Evolutionary conservation across 352 stramenopile species (phyloP).

Genomic region (Pythium apleroticum): DNA sequence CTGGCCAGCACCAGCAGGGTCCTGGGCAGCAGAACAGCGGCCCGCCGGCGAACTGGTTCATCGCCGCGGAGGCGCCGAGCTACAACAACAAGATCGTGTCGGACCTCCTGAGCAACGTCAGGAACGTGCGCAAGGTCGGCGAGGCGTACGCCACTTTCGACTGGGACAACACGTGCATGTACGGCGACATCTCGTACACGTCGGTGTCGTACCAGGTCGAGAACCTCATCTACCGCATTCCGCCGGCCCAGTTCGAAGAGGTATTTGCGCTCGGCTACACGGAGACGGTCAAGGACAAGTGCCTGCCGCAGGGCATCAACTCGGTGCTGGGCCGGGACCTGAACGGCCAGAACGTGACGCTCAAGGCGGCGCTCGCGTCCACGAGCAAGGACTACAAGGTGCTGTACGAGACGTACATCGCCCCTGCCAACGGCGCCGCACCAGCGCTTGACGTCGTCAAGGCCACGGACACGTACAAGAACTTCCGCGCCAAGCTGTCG

Average conservation of each 20-base stretch:
- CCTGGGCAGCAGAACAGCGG: slow-evolving; percentile 2
- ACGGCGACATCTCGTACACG: slow-evolving; percentile 66
- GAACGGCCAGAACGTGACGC: slow-evolving; percentile 41
- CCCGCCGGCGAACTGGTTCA: slow-evolving; percentile 29
- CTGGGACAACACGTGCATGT: slow-evolving; percentile 74
- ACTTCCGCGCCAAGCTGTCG: slow-evolving; percentile 57
- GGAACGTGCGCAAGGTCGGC: slow-evolving; percentile 31
- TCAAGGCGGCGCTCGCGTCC: slow-evolving; percentile 31
- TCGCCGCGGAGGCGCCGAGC: slow-evolving; percentile 46
- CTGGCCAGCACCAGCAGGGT: slow-evolving; percentile 7
- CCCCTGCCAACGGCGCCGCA: slow-evolving; percentile 27
- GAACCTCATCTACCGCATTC: slow-evolving; percentile 53
- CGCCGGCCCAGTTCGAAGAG: slow-evolving; percentile 38
- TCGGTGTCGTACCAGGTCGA: slow-evolving; percentile 60
- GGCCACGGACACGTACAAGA: slow-evolving; percentile 42
- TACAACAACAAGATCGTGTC: slow-evolving; percentile 60
- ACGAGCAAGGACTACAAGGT: slow-evolving; percentile 22
- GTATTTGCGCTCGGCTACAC: slow-evolving; percentile 59
- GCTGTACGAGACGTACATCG: slow-evolving; percentile 59
- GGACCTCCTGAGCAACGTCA: slow-evolving; percentile 39
- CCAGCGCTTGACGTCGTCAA: slow-evolving; percentile 28
- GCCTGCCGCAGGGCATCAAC: slow-evolving; percentile 42
- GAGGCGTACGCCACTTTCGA: slow-evolving; percentile 57
- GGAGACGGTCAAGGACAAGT: slow-evolving; percentile 43
- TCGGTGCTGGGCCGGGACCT: slow-evolving; percentile 45